Conservation (phyloP, 148 eudicot species). For the Vaccinium myrtillus region DNA sequence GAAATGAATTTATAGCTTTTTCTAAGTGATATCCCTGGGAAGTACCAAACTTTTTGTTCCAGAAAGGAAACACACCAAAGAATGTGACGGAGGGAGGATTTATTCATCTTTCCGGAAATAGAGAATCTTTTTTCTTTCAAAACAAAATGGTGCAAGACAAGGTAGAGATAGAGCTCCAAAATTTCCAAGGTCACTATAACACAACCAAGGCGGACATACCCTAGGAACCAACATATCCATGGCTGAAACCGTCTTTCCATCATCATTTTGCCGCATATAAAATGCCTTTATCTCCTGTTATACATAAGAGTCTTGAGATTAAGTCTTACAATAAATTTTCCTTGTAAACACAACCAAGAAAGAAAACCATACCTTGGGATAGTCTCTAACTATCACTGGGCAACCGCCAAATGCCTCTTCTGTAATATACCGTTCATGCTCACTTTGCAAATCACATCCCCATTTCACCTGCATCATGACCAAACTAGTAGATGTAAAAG, state of each 20-base stretch:
- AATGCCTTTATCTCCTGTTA: constrained; percentile 91
- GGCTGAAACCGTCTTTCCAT: constrained; percentile 96
- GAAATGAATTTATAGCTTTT: neutral
- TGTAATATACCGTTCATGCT: constrained; percentile 93
- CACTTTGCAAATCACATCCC: constrained; percentile 99
- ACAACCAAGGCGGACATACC: constrained; percentile 38
- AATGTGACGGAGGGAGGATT: neutral
- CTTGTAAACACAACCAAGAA: constrained; percentile 13
- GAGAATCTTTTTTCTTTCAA: neutral
- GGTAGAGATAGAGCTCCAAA: neutral
- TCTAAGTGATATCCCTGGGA: neutral
- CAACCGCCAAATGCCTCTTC: constrained; percentile 90
- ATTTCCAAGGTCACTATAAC: neutral
- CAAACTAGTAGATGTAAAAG: neutral
- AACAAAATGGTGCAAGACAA: neutral
- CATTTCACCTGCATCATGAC: constrained; percentile 66
- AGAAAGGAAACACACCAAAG: neutral
- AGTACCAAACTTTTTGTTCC: neutral
- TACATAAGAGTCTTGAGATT: constrained; percentile 14
- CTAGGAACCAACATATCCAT: constrained; percentile 99
- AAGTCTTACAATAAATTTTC: constrained; percentile 18
- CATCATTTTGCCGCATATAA: constrained; percentile 96
- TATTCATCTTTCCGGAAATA: neutral
- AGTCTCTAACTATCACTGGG: constrained; percentile 93
- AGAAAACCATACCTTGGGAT: constrained; percentile 73